Conservation (phyloP, 768 basidiomycete genomes). For the Tulasnella sp. region DNA sequence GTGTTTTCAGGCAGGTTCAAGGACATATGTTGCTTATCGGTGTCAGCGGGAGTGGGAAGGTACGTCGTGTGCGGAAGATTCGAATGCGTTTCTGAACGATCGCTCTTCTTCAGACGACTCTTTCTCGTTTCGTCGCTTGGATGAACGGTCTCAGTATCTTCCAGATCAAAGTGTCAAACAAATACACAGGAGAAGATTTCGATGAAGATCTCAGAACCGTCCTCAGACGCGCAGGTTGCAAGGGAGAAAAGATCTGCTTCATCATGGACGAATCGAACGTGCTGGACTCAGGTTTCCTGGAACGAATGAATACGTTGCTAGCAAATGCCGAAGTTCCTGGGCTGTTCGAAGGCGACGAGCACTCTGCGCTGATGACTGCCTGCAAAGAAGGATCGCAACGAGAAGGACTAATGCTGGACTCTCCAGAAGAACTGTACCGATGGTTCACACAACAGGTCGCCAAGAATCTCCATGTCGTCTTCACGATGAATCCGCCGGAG, state of each 20-base stretch:
- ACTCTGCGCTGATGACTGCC: constrained; percentile 95
- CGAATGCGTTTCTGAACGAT: constrained; percentile 15
- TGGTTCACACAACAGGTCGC: constrained; percentile 99
- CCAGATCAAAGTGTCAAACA: constrained; percentile 99
- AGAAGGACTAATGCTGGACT: constrained; percentile 96
- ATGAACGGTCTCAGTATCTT: constrained; percentile 99
- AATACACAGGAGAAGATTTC: constrained; percentile 97
- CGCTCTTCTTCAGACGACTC: constrained; percentile 59
- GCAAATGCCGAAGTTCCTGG: constrained; percentile 99
- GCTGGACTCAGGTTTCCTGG: constrained; percentile 95
- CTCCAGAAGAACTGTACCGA: constrained; percentile 91
- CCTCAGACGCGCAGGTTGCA: constrained; percentile 90
- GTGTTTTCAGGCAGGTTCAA: constrained; percentile 97
- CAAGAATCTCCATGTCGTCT: constrained; percentile 95
- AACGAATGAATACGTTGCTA: constrained; percentile 98
- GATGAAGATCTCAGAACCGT: constrained; percentile 95
- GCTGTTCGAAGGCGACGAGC: constrained; percentile 99
- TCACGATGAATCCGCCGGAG: constrained; percentile 98
- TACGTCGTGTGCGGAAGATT: constrained; percentile 26
- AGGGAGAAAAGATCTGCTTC: constrained; percentile 98
- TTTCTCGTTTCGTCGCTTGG: constrained; percentile 98
- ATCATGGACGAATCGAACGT: constrained; percentile 99
- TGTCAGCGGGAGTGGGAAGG: constrained; percentile 98
- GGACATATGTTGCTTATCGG: constrained; percentile 95
- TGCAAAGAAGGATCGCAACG: constrained; percentile 99